Base-by-base conservation (phyloP, 202 grass and related monocot species). In the Setaria italica region DNA sequence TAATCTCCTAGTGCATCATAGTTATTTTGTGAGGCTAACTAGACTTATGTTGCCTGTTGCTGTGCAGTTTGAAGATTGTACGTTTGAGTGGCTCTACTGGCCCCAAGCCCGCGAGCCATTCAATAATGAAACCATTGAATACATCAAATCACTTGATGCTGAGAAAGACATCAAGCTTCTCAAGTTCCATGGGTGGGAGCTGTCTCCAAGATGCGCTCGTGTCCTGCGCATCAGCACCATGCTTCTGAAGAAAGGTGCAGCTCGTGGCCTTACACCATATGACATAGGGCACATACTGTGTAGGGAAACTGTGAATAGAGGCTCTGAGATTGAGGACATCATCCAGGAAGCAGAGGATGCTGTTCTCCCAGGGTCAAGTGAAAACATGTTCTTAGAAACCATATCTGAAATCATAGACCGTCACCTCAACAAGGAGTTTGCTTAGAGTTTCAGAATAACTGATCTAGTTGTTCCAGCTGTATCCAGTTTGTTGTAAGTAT, bases 31-130 rank as follows among this genome's bases (percentile, higher is more conserved):
- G 43, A 62, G 69, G 19, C 41, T 67, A 77, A 82, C 56, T 55
- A 68, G 11, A 45, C 16, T 69, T 79, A n/a, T 41, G 3, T 80
- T 59, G 42, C 56, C 51, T 77, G 4, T 80, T 45, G 8, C 5
- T 57, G 86, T 86, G 63, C 78, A 96, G 94, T 96, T 96, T 86
- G 94, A 96, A 80, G 94, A 96, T 79, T 96, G 94, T 62, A 93
- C 94, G 4, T 96, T 93, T 35, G 89, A 96, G 83, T 96, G 94
- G 94, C 87, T 96, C 6, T 96, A 91, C 80, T 96, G 91, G 91
- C 94, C 91, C 66, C 94, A 96, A 85, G 84, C 94, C 53, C 78
- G 41, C 33, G 63, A 93, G 46, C 85, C 74, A 9, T 96, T 93
- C 58, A 83, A 48, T 39, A 45, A 63, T 17, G 91, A 93, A 57